A percentile compares a stretch with the other conserved stretches of the same genome.
phyloP scores from a whole-genome alignment of 441 rosid species.

The Populus trichocarpa region DNA sequence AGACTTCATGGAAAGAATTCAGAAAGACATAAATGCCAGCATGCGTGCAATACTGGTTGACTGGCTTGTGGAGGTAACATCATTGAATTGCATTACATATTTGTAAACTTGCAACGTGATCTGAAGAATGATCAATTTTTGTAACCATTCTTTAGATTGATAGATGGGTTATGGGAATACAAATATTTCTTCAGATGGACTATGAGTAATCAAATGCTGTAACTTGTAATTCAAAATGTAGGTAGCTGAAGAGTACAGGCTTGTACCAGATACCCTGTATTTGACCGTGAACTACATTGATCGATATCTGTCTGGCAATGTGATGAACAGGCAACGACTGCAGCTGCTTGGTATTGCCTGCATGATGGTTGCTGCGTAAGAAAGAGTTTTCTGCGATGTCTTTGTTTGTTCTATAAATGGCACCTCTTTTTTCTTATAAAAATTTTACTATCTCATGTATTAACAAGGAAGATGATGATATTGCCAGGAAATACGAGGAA shows the following conservation, averaged over 20 bases:
- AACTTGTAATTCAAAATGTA: constrained; percentile 30
- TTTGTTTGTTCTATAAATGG: not conserved
- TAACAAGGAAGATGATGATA: constrained; percentile 14
- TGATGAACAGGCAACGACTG: constrained; percentile 64
- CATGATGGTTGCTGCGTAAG: constrained; percentile 97
- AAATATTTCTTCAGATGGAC: not conserved
- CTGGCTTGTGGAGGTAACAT: constrained; percentile 89
- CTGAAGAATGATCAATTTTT: not conserved
- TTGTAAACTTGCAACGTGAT: not conserved
- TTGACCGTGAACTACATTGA: constrained; percentile 84
- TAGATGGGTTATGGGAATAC: not conserved
- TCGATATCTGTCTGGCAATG: constrained; percentile 82
- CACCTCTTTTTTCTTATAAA: not conserved
- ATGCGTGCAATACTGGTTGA: constrained; percentile 85
- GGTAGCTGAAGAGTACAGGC: constrained; percentile 96
- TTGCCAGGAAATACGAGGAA: constrained; percentile 82
- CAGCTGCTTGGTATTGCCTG: constrained; percentile 91
- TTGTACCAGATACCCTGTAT: constrained; percentile 73
- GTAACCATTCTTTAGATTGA: not conserved
- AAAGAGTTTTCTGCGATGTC: constrained; percentile 2
- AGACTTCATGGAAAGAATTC: constrained; percentile 75
- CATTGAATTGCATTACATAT: not conserved
- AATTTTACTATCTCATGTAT: not conserved
- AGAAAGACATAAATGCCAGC: constrained; percentile 61
- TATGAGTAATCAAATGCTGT: not conserved